Conservation (phyloP, 352 stramenopile species). For the Globisporangium barbulae region DNA sequence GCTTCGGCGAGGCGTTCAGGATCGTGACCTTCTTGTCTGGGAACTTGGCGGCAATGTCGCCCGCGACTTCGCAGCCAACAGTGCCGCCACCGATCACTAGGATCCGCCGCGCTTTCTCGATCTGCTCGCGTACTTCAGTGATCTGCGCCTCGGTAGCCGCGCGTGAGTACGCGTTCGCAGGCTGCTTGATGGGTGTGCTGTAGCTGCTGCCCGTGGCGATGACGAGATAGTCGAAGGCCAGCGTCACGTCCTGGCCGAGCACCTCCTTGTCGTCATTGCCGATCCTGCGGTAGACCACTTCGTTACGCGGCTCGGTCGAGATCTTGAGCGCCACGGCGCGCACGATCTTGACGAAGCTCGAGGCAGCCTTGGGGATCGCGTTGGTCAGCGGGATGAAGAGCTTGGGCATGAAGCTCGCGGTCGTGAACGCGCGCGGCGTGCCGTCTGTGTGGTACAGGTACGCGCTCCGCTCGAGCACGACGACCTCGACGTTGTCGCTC, state of each 20-base stretch:
- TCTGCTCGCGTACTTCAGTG: background rate
- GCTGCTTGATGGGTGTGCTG: conserved; percentile 16
- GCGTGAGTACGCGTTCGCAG: conserved; percentile 18
- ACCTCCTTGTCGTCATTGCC: conserved; percentile 1
- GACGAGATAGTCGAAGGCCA: conserved; percentile 21
- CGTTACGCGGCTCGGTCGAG: background rate
- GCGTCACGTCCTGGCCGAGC: background rate
- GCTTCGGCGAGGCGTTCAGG: background rate
- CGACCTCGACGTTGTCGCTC: background rate
- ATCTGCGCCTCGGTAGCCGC: conserved; percentile 11
- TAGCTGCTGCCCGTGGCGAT: conserved; percentile 23
- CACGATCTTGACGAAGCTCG: conserved; percentile 30
- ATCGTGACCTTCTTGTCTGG: conserved; percentile 1
- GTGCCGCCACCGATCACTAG: background rate
- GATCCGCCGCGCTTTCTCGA: background rate
- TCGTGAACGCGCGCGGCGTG: background rate
- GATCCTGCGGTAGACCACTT: background rate
- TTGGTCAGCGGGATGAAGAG: background rate
- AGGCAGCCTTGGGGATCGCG: conserved; percentile 24
- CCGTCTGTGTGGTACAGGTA: conserved; percentile 3
- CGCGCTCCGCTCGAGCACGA: background rate
- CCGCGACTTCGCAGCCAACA: background rate
- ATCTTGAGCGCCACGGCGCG: conserved; percentile 1
- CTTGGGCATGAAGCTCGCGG: background rate
- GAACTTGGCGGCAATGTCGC: conserved; percentile 1